phyloP scores from a whole-genome alignment of 495 filamentous ascomycete species.

The Penicillium samsonianum region DNA sequence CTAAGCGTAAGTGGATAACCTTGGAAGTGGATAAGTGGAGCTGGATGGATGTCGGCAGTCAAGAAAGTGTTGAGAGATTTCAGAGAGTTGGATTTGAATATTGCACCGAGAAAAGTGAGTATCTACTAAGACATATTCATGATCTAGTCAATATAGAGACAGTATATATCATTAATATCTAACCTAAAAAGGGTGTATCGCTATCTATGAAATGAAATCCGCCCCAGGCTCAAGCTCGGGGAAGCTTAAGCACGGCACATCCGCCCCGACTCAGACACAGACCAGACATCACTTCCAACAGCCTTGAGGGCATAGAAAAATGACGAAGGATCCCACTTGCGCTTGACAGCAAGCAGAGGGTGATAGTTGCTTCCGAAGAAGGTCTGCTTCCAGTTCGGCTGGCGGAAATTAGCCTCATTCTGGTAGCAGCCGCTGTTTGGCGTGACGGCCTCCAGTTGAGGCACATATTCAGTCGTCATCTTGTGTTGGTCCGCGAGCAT shows the following conservation, averaged over 20 bases:
- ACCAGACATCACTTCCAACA: conserved; percentile 58
- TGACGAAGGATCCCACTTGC: conserved; percentile 54
- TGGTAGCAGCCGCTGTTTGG: conserved; percentile 39
- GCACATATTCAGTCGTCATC: conserved; percentile 42
- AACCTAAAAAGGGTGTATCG: background rate
- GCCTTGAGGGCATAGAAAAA: conserved; percentile 62
- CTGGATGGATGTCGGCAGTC: background rate
- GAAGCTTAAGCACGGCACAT: conserved; percentile 29
- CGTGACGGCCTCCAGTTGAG: conserved; percentile 48
- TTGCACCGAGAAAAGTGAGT: background rate
- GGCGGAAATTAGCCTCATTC: conserved; percentile 51
- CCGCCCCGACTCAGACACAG: conserved; percentile 28
- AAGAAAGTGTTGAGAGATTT: background rate
- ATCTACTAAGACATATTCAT: background rate
- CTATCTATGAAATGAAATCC: background rate
- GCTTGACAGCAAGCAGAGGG: conserved; percentile 42
- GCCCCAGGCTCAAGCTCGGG: conserved; percentile 2
- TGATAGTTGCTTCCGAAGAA: conserved; percentile 56
- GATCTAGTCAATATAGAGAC: conserved; percentile 1
- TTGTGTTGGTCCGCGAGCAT: conserved; percentile 43
- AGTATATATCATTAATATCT: background rate
- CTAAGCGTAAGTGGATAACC: too few relatives aligned
- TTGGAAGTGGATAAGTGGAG: background rate
- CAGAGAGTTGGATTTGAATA: background rate
- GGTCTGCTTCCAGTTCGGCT: conserved; percentile 52